Conservation (phyloP, 1,284 basidiomycete species). For the Serendipita sp. region DNA sequence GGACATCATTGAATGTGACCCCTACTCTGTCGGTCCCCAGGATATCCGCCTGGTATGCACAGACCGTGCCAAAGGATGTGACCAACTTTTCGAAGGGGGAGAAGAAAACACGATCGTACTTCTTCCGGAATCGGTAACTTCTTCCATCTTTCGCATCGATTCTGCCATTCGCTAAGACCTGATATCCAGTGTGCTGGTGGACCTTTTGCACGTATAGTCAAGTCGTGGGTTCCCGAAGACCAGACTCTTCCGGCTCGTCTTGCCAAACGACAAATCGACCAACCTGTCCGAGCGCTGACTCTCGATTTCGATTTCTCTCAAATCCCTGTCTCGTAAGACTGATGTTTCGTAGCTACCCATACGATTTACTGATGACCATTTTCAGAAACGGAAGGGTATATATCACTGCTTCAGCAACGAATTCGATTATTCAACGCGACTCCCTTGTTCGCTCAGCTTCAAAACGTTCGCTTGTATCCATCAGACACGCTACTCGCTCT, state of each 20-base stretch:
- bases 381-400: not conserved
- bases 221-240: slow-evolving; percentile 3
- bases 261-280: not conserved
- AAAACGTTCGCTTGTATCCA: not conserved
- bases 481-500: slow-evolving; percentile 3
- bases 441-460: not conserved
- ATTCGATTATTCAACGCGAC: not conserved
- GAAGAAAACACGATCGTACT: slow-evolving; percentile 37
- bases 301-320: slow-evolving; percentile 12
- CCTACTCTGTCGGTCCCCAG: slow-evolving; percentile 24
- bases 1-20: slow-evolving; percentile 33
- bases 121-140: slow-evolving; percentile 32
- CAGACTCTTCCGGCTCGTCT: not conserved
- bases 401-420: slow-evolving; percentile 3
- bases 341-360: not conserved
- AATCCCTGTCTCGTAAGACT: slow-evolving; percentile 9
- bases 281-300: not conserved
- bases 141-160: not conserved
- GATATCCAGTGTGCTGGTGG: slow-evolving; percentile 29
- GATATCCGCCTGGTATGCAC: slow-evolving; percentile 31
- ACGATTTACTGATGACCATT: not conserved
- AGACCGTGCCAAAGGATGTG: slow-evolving; percentile 15
- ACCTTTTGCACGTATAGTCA: slow-evolving; percentile 35
- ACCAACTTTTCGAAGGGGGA: slow-evolving; percentile 31
- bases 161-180: not conserved